A percentile compares a stretch with the other conserved stretches of the same genome.
Evolutionary conservation across 768 basidiomycete species (phyloP).

Genomic region (Xerocomellus chrysenteron): DNA sequence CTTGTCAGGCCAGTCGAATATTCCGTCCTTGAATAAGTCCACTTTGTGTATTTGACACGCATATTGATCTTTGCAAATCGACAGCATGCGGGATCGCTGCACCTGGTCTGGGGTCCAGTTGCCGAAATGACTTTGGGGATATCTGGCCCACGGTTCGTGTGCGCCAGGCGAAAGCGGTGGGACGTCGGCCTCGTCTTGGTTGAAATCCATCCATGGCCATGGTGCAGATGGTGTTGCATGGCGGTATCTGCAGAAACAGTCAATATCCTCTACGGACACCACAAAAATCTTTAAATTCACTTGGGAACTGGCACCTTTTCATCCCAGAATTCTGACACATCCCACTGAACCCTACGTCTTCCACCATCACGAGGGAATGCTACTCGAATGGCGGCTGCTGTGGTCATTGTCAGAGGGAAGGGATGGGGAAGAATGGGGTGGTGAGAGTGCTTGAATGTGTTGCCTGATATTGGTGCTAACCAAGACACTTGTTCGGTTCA

Average conservation of each 20-base stretch:
- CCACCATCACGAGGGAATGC: background rate
- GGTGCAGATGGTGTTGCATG: slow-evolving; percentile 41
- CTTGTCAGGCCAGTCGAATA: slow-evolving; percentile 14
- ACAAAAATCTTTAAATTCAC: slow-evolving; percentile 6
- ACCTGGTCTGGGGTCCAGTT: slow-evolving; percentile 55
- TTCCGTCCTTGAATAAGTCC: slow-evolving; percentile 17
- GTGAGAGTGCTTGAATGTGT: slow-evolving; percentile 4
- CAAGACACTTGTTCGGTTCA: background rate
- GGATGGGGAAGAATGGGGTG: background rate
- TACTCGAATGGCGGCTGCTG: slow-evolving; percentile 7
- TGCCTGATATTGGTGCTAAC: slow-evolving; percentile 4
- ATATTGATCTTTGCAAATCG: slow-evolving; percentile 14
- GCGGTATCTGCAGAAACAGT: slow-evolving; percentile 33
- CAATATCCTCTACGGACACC: background rate
- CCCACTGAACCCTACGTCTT: background rate
- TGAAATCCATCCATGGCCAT: slow-evolving; percentile 44
- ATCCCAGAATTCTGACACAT: slow-evolving; percentile 12
- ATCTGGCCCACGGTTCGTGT: slow-evolving; percentile 32
- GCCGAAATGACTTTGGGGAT: slow-evolving; percentile 53
- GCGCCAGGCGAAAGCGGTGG: background rate
- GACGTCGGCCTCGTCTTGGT: slow-evolving; percentile 21
- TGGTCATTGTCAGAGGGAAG: slow-evolving; percentile 12
- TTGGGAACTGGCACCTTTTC: slow-evolving; percentile 26
- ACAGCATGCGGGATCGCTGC: slow-evolving; percentile 33
- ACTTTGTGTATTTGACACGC: slow-evolving; percentile 22